Base-by-base conservation (phyloP, 2,329 filamentous ascomycete species). In the Phaeomoniella chlamydospora region DNA sequence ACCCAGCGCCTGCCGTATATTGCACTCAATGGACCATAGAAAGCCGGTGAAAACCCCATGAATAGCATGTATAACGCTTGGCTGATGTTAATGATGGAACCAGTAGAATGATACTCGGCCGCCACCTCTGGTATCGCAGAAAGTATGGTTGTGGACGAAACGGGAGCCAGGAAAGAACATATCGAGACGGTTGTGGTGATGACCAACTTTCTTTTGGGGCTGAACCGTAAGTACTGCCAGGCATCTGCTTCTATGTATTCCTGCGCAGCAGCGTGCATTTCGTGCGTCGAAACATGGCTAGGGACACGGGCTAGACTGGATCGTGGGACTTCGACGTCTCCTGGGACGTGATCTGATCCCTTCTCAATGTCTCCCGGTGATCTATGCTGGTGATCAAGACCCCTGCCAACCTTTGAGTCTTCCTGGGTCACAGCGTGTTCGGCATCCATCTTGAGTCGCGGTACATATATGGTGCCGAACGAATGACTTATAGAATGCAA, bases 41-140 rank as follows among this genome's bases (percentile, higher is more conserved):
- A 68, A 6, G 76, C 68, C 1, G 80, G 74, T 11, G 68, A 72
- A 3, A 83, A 38, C 0, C 77, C 80, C 80, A 86, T 87, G 45
- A 78, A 75, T 3, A 77, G 54, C 61, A 84, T 68, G 45, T 83
- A 84, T n/a, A 79, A 56, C 0, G 81, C 80, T 56, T 87, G 88
- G 49, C 71, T 77, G 31, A 80, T 56, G 49, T 83, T 82, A 51
- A 87, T 75, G 38, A 85, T 68, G 6, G 70, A 70, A 4, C 76
- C 77, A 0, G 71, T 79, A 0, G 77, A 83, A 29, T 62, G 43
- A 50, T 72, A 84, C 5, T 72, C 74, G 3, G 51, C 53, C 2
- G 80, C 79, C 4, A 88, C 75, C 53, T 88, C 81, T 2, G 81
- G 80, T 1, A 80, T 72, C 2, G 80, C 82, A 1, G 80, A 69